These are phyloP conservation scores for Picochlorum costavermella DNA, from an alignment of 139 green algal species.

Conservation along the genomic window DNA sequence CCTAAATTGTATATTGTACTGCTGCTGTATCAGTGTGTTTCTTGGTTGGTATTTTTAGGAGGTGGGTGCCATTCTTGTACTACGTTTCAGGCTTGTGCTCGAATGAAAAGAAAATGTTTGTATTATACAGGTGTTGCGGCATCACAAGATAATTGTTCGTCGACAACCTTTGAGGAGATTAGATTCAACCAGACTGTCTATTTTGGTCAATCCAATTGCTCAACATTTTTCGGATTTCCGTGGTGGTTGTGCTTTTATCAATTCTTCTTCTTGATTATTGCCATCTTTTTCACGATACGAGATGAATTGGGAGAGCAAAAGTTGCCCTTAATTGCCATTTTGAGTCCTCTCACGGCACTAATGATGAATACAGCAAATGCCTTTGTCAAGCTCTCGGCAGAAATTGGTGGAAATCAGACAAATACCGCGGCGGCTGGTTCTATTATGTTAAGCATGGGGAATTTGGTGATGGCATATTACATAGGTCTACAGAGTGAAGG, in stretches of 20 bases:
- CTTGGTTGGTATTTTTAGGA: no score
- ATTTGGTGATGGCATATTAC: background rate
- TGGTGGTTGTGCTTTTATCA: background rate
- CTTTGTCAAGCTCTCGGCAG: background rate
- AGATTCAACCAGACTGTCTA: no score
- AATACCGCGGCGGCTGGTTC: background rate
- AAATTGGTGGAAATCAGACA: background rate
- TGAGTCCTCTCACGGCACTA: background rate
- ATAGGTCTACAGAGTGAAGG: background rate
- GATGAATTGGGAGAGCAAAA: background rate
- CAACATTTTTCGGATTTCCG: conserved; percentile 1
- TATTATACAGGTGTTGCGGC: no score
- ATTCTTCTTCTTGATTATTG: background rate
- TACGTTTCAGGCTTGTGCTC: no score
- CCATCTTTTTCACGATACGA: background rate
- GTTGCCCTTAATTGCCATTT: background rate
- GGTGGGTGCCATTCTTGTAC: no score
- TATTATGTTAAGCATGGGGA: background rate
- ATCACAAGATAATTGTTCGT: no score
- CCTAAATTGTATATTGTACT: no score
- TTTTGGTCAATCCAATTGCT: background rate
- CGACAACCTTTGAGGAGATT: no score
- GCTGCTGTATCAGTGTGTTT: no score
- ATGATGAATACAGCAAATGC: conserved; percentile 1
- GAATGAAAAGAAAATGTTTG: no score